A percentile compares a stretch with the other conserved stretches of the same genome.
phyloP scores from a whole-genome alignment of 441 rosid genomes.

The Gossypium laxum region DNA sequence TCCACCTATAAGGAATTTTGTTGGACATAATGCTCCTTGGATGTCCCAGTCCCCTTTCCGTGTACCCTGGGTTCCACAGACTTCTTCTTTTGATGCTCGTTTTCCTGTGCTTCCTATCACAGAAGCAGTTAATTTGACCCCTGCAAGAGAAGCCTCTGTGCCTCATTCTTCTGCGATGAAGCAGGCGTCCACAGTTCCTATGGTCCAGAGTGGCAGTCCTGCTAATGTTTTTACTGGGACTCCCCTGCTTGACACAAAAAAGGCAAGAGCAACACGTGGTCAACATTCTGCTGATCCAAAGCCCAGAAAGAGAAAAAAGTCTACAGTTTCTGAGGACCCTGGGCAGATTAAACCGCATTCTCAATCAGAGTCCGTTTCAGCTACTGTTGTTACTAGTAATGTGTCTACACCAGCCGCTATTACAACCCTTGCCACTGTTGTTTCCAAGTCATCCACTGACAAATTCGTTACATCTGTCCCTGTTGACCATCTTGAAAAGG shows the following conservation, averaged over 20 bases:
- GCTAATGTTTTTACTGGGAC: constrained; percentile 35
- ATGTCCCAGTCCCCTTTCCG: constrained; percentile 63
- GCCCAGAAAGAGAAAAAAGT: constrained; percentile 75
- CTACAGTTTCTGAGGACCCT: constrained; percentile 36
- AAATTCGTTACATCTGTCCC: constrained; percentile 31
- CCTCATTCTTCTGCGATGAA: constrained; percentile 40
- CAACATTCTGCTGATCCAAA: constrained; percentile 51
- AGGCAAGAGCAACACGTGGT: constrained; percentile 32
- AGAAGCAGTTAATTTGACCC: constrained; percentile 50
- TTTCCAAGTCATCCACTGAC: constrained; percentile 34
- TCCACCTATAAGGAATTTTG: constrained; percentile 49
- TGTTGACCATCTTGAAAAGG: constrained; percentile 33
- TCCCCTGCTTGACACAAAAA: constrained; percentile 38
- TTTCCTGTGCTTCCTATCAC: constrained; percentile 47
- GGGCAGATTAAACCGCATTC: constrained; percentile 36
- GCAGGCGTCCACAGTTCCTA: constrained; percentile 33
- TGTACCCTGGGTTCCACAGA: constrained; percentile 65
- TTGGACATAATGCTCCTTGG: constrained; percentile 63
- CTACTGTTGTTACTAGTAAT: constrained; percentile 35
- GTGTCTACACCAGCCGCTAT: constrained; percentile 32
- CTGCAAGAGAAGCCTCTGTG: constrained; percentile 49
- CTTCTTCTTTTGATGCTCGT: constrained; percentile 51
- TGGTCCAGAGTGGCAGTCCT: constrained; percentile 32
- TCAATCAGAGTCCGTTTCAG: constrained; percentile 31
- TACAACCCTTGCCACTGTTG: constrained; percentile 30